phyloP scores from a whole-genome alignment of 73 alveolate species.

The Paramecium tetraurelia region DNA sequence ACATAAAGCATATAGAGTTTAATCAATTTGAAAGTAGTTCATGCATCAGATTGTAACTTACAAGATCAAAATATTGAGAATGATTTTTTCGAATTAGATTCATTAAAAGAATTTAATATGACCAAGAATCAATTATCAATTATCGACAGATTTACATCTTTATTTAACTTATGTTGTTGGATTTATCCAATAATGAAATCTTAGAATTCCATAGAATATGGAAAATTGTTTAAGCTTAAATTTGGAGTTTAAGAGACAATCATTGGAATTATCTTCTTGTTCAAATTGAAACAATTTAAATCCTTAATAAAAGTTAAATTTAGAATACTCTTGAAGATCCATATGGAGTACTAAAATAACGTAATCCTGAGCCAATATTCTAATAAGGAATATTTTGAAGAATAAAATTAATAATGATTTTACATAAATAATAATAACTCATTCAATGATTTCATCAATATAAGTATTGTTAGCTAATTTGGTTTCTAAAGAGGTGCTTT shows the following conservation, averaged over 20 bases:
- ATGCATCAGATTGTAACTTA: too few species aligned
- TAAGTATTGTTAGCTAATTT: background rate
- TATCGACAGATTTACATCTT: too few species aligned
- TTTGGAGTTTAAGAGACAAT: background rate
- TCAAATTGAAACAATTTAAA: background rate
- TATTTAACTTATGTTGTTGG: too few species aligned
- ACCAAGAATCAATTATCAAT: too few species aligned
- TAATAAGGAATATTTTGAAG: background rate
- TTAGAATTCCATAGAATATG: background rate
- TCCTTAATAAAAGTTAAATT: background rate
- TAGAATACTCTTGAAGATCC: background rate
- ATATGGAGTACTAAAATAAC: background rate
- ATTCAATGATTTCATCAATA: background rate
- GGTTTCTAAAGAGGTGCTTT: background rate
- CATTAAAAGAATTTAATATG: too few species aligned
- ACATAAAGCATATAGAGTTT: background rate
- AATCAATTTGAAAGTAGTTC: background rate
- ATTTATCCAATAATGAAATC: too few species aligned
- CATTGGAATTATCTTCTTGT: background rate
- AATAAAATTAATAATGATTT: background rate
- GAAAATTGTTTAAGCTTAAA: background rate
- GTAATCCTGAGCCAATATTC: background rate
- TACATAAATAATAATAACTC: background rate
- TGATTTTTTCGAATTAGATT: too few species aligned
- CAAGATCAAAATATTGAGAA: too few species aligned